Conservation (phyloP, 257 asterid genomes). For the Lithospermum erythrorhizon region DNA sequence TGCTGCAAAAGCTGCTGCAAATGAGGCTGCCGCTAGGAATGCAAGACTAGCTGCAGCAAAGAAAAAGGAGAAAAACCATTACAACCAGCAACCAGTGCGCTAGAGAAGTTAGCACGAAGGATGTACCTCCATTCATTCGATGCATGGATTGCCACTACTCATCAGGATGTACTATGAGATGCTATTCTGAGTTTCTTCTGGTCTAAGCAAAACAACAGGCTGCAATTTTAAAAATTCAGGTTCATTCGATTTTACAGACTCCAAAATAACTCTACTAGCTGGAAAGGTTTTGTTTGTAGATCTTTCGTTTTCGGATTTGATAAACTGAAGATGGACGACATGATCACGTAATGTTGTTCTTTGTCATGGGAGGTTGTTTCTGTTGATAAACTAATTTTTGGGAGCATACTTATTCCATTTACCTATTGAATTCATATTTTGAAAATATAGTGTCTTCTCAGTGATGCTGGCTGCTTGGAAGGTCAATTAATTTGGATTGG, state of each 20-base stretch:
- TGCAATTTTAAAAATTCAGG: constrained; percentile 6
- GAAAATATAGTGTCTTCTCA: no score
- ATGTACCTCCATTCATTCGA: constrained; percentile 8
- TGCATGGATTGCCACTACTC: constrained; percentile 7
- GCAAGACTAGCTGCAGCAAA: constrained; percentile 84
- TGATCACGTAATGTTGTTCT: background rate
- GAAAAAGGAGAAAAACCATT: constrained; percentile 94
- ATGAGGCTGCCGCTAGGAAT: constrained; percentile 89
- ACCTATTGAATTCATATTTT: background rate
- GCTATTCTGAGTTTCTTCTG: constrained; percentile 5
- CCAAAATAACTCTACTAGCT: background rate
- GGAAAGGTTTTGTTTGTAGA: constrained; percentile 1
- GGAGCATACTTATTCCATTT: background rate
- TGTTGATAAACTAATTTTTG: background rate
- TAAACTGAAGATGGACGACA: background rate
- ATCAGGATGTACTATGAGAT: constrained; percentile 3
- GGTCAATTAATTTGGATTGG: no score
- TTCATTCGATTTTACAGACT: constrained; percentile 2
- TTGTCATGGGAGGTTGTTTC: background rate
- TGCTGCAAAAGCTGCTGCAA: constrained; percentile 80
- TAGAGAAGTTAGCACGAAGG: constrained; percentile 18
- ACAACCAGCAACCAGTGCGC: constrained; percentile 87
- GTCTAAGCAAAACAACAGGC: background rate
- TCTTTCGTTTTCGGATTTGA: background rate
- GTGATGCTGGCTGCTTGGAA: no score